Base-by-base conservation (phyloP, 164 flowering plant species). In the Aristolochia californica region DNA sequence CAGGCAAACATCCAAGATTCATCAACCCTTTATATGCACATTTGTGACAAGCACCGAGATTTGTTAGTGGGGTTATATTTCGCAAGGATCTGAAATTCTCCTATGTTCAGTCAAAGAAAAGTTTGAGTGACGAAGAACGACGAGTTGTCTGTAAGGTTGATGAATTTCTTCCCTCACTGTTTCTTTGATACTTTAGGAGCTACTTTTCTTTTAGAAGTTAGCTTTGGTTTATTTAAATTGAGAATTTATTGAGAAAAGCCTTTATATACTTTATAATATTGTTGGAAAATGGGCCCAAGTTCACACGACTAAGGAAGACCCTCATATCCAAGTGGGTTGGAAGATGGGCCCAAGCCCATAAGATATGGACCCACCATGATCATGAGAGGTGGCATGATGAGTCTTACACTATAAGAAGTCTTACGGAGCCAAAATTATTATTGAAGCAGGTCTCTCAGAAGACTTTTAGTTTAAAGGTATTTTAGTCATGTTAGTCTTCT, bases 81-180 rank as follows among this genome's bases (percentile, higher is more conserved):
- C 90, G 93, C 77, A 97, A 94, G 68, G 97, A 94, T 74, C 97
- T 97, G 58, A 95, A 95, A 55, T 73, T 90, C 73, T 79, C 99
- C 28, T 94, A 87, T 67, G 61, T 94, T 4, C 75, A 83, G 79
- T 87, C 97, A 27, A 85, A 85, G 69, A 82, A 77, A 60, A 81
- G 65, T 67, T 74, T 94, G 69, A 94, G 90, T 78, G 76, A 83
- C 66, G 99, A 94, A 78, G 97, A 94, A 63, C 83, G 96, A 45
- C 77, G 83, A 71, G 87, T 96, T 30, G 80, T 94, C 59, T 72
- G 80, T 57, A 94, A 94, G 93, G 99, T 61, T 22, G 18, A 52
- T 48, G 22, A 44, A 52, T 34, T 13, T 40, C 45, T 28, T 28
- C n/a, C 40, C 53, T 58, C 34, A 48, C 26, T 18, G 18, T 17